Base-by-base conservation (phyloP, 805 yeast species). In the Helenozyma baotianmanensis region DNA sequence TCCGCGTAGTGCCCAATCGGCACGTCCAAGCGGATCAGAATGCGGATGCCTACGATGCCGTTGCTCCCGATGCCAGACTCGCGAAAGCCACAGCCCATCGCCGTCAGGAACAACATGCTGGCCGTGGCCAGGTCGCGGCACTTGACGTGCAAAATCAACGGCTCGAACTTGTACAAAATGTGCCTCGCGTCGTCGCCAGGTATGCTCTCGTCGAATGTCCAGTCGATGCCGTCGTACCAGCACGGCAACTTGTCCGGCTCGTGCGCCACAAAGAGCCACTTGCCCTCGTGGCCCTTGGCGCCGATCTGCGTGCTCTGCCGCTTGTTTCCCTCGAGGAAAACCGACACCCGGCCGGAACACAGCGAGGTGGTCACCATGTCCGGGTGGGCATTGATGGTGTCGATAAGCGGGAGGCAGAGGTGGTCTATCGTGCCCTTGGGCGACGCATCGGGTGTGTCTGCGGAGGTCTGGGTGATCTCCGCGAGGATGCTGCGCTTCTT, bases 391-490 rank as follows among this genome's bases (percentile, higher is more conserved):
- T 87, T 87, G 45, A 87, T 80, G 11, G 79, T 52, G 11, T 74
- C 56, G 39, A 87, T 84, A 13, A 87, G 68, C 2, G 95, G 95
- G 9, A 80, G 49, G 47, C 94, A 80, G 14, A 72, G 61, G 30
- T 61, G 76, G 56, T 87, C 96, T n/a, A 86, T 78, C 2, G 86
- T 72, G 1, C 96, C 96, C 50, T 87, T 88, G 11, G 96, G 96
- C 2, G 94, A 82, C n/a, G 77, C 63, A 55, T 82, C 90, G 4
- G 76, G 78, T 9, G 60, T 54, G 0, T 52, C 55, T 2, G 56
- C 64, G 6, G 62, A 53, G 7, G 66, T 75, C 3, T 60, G 51
- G 1, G 54, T 48, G 6, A 82, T 78, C 31, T 76, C 82, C n/a
- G 54, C 43, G 7, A 81, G 53, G 6, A 82, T 74, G 25, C 62